Evolutionary conservation across 352 stramenopile species (phyloP), one percentile per base, ranked within the genome.

Genomic region (Pythium phragmitis): DNA sequence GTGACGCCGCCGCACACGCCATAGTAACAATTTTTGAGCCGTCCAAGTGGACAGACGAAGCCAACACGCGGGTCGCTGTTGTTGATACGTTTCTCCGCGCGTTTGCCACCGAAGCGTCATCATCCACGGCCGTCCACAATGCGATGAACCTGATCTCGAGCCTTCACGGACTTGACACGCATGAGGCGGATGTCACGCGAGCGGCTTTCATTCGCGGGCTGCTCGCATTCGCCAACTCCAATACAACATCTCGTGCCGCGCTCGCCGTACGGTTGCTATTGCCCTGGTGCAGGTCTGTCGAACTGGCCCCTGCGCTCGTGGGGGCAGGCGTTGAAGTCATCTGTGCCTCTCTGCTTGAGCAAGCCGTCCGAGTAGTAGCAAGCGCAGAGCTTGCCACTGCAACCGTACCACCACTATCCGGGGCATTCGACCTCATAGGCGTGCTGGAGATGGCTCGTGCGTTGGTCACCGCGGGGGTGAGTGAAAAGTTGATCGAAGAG

Each of bases 401-500:
- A 0, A 55, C 2, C 8, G 21, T 11, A 7, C 7, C 7, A 26
- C 46, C 46, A n/a, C 19, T 7, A 2, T 52, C 19, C 23, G 46
- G 46, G 5, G 46, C 23, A 9, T 17, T 52, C 23, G 8, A 19
- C 28, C 12, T 36, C 11, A 14, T 9, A 16, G 19, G 41, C 16
- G 48, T 16, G 3, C 13, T 28, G 12, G 6, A 42, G 9, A 9
- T 55, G 23, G 28, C 48, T 19, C 4, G 7, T 2, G 48, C 28
- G 6, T 23, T 55, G 28, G 28, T 42, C n/a, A 23, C 16, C 12
- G 34, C n/a, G 6, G 48, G 28, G 11, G 14, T 16, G 5, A 26
- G 48, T 26, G 30, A 55, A 16, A 55, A 55, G 8, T 26, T 41
- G 30, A 28, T 55, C 16, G 48, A 55, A 41, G 28, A 55, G 34